phyloP scores from a whole-genome alignment of 148 eudicot species.

The Rhododendron kiyosumense region DNA sequence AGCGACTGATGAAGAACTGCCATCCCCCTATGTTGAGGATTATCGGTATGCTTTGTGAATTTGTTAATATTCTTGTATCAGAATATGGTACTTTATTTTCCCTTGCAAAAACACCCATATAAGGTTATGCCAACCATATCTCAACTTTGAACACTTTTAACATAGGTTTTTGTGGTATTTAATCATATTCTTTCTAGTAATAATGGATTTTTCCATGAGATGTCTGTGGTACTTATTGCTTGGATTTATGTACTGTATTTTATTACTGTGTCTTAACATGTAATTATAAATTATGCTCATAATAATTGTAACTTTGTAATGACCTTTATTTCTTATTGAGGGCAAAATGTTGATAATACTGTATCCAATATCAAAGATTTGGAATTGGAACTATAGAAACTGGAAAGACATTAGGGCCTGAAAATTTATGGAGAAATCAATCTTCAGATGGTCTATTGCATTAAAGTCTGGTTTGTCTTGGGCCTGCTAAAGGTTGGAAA shows the following conservation, averaged over 20 bases:
- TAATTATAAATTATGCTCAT: neutral
- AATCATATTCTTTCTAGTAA: neutral
- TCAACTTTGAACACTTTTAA: neutral
- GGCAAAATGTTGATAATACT: neutral
- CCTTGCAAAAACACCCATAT: neutral
- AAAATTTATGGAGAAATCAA: neutral
- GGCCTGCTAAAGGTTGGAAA: neutral
- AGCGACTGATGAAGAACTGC: conserved; percentile 92
- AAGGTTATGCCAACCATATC: neutral
- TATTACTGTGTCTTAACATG: neutral
- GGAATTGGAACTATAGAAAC: neutral
- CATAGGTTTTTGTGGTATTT: neutral
- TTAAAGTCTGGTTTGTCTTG: neutral
- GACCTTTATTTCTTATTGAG: neutral
- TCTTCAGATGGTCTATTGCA: neutral
- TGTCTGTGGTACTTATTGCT: neutral
- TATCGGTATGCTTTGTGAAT: conserved; percentile 45
- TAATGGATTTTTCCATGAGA: neutral
- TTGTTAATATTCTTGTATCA: neutral
- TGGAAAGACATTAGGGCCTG: neutral
- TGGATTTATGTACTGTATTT: neutral
- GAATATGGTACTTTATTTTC: neutral
- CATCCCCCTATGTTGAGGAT: conserved; percentile 79
- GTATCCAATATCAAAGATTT: neutral
- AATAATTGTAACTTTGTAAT: neutral